Conservation (phyloP, 23 red algal species). For the Gracilaria domingensis region DNA sequence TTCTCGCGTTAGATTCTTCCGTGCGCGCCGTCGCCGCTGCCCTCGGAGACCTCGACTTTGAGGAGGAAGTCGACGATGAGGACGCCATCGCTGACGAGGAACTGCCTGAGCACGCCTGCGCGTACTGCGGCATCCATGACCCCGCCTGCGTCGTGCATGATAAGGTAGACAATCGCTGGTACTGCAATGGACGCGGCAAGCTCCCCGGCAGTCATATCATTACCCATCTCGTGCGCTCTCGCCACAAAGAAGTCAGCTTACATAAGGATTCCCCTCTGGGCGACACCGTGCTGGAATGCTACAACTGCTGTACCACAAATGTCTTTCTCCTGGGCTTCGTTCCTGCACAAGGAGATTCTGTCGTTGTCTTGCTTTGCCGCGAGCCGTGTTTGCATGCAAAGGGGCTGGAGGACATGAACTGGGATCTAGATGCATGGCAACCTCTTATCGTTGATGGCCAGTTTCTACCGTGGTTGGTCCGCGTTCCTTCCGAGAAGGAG, state of each 20-base stretch:
- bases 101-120: conserved; percentile 84
- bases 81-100: conserved; percentile 49
- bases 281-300: conserved; percentile 95
- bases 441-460: conserved; percentile 87
- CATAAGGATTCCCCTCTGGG: conserved; percentile 82
- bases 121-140: conserved; percentile 96
- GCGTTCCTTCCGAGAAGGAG: conserved; percentile 82
- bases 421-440: conserved; percentile 92
- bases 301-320: conserved; percentile 93
- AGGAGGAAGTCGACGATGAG: conserved; percentile 86
- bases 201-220: conserved; percentile 90
- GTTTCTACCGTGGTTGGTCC: conserved; percentile 92
- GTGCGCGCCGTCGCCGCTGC: conserved; percentile 53
- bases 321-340: conserved; percentile 95
- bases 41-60: conserved; percentile 71
- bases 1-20: conserved; percentile 55
- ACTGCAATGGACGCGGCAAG: conserved; percentile 83
- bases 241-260: conserved; percentile 88
- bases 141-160: conserved; percentile 87
- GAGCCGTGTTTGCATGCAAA: conserved; percentile 92
- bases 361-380: conserved; percentile 91
- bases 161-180: conserved; percentile 84
- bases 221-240: conserved; percentile 88
- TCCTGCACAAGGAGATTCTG: conserved; percentile 94
- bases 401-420: conserved; percentile 89